A percentile compares a stretch with the other conserved stretches of the same genome.
Conservation (phyloP, 2,329 filamentous ascomycete species). For the Fusarium siculi region DNA sequence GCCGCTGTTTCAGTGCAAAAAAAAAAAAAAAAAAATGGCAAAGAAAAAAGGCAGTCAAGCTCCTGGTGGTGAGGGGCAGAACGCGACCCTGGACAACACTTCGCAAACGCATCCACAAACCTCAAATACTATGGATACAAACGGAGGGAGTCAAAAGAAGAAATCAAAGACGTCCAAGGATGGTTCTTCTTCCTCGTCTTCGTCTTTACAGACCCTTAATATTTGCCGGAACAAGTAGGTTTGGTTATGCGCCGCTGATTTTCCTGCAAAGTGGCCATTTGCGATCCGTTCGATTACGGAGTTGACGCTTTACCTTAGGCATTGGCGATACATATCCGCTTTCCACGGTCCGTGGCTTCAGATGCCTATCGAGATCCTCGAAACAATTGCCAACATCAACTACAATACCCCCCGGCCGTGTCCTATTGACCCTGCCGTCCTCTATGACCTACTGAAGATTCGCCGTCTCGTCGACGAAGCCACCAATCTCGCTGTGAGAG, state of each 20-base stretch:
- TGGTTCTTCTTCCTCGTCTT: conserved; percentile 6
- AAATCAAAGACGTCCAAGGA: conserved; percentile 18
- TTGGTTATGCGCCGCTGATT: neutral
- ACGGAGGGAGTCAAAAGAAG: conserved; percentile 21
- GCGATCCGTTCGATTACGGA: neutral
- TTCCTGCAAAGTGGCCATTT: neutral
- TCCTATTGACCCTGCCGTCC: conserved; percentile 81
- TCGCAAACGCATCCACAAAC: conserved; percentile 21
- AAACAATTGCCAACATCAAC: conserved; percentile 81
- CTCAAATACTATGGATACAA: conserved; percentile 7
- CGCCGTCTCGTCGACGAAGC: conserved; percentile 83
- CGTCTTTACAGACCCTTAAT: conserved; percentile 33
- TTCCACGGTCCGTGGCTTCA: conserved; percentile 88
- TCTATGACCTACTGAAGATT: conserved; percentile 88
- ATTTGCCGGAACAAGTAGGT: conserved; percentile 75
- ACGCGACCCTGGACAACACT: conserved; percentile 8
- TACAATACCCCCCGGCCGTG: conserved; percentile 80
- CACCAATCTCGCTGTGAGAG: conserved; percentile 79
- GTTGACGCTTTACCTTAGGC: conserved; percentile 60
- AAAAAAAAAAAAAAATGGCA: conserved; percentile 52
- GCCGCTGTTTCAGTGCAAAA: neutral
- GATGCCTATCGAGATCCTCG: conserved; percentile 80
- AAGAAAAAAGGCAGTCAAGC: conserved; percentile 61
- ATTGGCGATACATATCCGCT: conserved; percentile 86
- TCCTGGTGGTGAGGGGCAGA: conserved; percentile 50